phyloP scores from a whole-genome alignment of 345 rosid species.

The Salix dunnii region DNA sequence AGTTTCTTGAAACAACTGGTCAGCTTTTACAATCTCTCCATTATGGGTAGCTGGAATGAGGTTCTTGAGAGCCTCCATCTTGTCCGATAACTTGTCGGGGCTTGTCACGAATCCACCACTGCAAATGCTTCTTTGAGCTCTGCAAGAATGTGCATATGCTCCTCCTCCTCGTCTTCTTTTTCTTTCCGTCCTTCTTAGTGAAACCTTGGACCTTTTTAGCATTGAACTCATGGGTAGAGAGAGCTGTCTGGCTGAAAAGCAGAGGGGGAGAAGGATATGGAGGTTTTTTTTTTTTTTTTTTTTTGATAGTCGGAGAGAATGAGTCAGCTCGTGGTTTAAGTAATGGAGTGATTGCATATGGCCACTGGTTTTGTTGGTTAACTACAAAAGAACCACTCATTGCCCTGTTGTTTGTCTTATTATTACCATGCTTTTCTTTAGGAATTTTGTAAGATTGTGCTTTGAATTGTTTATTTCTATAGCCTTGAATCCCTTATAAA shows the following conservation, averaged over 20 bases:
- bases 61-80: slow-evolving; percentile 65
- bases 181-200: slow-evolving; percentile 10
- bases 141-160: slow-evolving; percentile 11
- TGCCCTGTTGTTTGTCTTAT: slow-evolving; percentile 6
- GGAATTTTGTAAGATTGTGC: background rate
- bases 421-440: background rate
- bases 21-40: slow-evolving; percentile 31
- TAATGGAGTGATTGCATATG: slow-evolving; percentile 22
- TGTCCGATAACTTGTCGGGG: slow-evolving; percentile 47
- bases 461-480: background rate
- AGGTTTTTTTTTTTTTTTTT: background rate
- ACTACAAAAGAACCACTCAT: slow-evolving; percentile 39
- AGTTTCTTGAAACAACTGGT: slow-evolving; percentile 66
- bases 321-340: slow-evolving; percentile 35
- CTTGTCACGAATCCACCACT: background rate
- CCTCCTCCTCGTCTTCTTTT: slow-evolving; percentile 10
- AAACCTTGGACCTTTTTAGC: slow-evolving; percentile 29
- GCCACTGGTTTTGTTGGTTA: slow-evolving; percentile 22
- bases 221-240: slow-evolving; percentile 18
- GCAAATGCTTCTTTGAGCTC: slow-evolving; percentile 5
- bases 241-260: background rate
- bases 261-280: background rate
- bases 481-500: background rate
- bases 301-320: background rate
- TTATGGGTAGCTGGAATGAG: slow-evolving; percentile 45